phyloP scores from a whole-genome alignment of 148 eudicot genomes.

The Amaranthus palmeri region DNA sequence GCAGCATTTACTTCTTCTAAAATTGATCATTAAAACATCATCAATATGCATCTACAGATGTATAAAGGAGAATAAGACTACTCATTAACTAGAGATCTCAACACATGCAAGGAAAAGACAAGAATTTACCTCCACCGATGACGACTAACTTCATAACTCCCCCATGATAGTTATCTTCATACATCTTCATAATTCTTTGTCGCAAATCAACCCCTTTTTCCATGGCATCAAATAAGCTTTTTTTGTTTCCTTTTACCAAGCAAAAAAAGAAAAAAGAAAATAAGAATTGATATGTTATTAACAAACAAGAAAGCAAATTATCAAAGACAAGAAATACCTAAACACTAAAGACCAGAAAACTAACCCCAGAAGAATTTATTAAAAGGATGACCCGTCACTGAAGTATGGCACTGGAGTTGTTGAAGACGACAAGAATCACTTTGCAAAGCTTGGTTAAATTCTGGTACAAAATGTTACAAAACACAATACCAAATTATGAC shows the following conservation, averaged over 20 bases:
- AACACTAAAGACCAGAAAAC: slow-evolving; percentile 14
- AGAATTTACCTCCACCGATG: slow-evolving; percentile 79
- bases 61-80: too few relatives aligned
- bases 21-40: too few relatives aligned
- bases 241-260: slow-evolving; percentile 60
- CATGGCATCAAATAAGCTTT: slow-evolving; percentile 89
- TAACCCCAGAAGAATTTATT: slow-evolving; percentile 92
- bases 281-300: neutral
- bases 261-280: slow-evolving; percentile 4
- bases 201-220: slow-evolving; percentile 84
- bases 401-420: slow-evolving; percentile 90
- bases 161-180: slow-evolving; percentile 64
- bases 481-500: slow-evolving; percentile 7
- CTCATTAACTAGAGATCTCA: neutral
- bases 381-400: slow-evolving; percentile 66
- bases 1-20: too few relatives aligned
- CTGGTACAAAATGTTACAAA: slow-evolving; percentile 30
- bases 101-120: neutral
- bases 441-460: slow-evolving; percentile 93
- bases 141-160: slow-evolving; percentile 79
- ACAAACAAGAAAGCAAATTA: slow-evolving; percentile 3
- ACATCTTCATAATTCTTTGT: slow-evolving; percentile 64
- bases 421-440: slow-evolving; percentile 93
- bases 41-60: too few relatives aligned
- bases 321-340: slow-evolving; percentile 8